Base-by-base conservation (phyloP, 495 filamentous ascomycete species). In the Cryomyces antarcticus region DNA sequence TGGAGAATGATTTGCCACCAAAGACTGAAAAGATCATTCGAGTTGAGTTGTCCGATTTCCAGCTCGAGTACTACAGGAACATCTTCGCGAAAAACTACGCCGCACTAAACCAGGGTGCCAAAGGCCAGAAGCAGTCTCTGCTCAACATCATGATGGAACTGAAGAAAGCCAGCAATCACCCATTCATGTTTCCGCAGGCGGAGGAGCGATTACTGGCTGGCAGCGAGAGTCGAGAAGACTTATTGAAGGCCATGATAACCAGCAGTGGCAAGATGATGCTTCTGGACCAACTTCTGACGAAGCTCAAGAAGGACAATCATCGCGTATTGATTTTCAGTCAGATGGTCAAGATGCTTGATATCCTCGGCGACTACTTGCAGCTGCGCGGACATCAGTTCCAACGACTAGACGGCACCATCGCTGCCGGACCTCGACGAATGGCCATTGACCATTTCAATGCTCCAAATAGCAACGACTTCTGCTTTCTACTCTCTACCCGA, bases 181-280 rank as follows among this genome's bases (percentile, higher is more conserved):
- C 89, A 5, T 93, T 93, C 63, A 92, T 96, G 79, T 93, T 99
- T 50, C 78, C 81, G 4, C 83, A 80, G 44, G 89, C 84, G 24
- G 89, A 96, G 57, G 82, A 88, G 30, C 80, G 77, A 35, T 80
- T 94, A 39, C 60, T 95, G 31, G 75, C 71, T 44, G 81, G 77
- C 7, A 80, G 75, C 54, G 68, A 68, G 28, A 73, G 80, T 7
- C 80, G 83, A 11, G 86, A 95, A 53, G 89, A 96, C 56, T 72
- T 82, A 38, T 69, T 96, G 50, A 81, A 88, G 54, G 80, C 77
- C 36, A 71, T 96, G 46, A 92, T 99, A 52, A 87, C 83, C 9
- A 92, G 83, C 52, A 96, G 92, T 57, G 89, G 89, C 45, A 99
- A 99, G 62, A 93, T 99, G 88, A 94, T 96, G 78, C 70, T 99